These are phyloP conservation scores for Brassica carinata DNA, from an alignment of 345 rosid species.

Conservation along the genomic window DNA sequence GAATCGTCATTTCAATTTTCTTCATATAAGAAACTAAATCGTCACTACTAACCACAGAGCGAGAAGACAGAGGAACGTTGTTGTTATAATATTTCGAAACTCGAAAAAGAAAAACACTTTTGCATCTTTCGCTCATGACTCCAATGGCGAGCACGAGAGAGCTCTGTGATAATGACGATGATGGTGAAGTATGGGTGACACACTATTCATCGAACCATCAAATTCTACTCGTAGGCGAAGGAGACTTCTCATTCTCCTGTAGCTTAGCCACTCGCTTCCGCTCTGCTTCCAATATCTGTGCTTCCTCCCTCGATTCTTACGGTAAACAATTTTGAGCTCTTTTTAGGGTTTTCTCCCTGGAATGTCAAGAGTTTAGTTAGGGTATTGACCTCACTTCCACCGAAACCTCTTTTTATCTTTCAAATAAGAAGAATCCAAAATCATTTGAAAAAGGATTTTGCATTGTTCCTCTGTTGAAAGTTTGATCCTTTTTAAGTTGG, in stretches of 20 bases:
- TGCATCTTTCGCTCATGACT: background rate
- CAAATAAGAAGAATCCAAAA: background rate
- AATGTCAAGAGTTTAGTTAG: background rate
- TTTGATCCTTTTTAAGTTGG: constrained; percentile 1
- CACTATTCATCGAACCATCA: constrained; percentile 53
- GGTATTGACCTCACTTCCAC: background rate
- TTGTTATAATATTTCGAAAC: background rate
- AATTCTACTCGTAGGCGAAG: constrained; percentile 61
- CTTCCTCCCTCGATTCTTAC: constrained; percentile 58
- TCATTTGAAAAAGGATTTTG: background rate
- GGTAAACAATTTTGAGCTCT: constrained; percentile 33
- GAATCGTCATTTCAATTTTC: background rate
- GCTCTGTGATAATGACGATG: background rate
- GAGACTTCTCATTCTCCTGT: constrained; percentile 62
- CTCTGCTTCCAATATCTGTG: constrained; percentile 54
- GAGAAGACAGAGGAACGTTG: background rate
- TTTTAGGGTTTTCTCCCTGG: background rate
- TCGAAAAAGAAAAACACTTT: background rate
- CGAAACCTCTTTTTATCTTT: no score
- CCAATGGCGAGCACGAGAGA: constrained; percentile 1
- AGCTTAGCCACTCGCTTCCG: constrained; percentile 48
- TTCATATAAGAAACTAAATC: background rate
- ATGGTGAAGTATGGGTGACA: constrained; percentile 39
- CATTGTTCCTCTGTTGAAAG: constrained; percentile 2
- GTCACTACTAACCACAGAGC: background rate